Conservation (phyloP, 208 protist species). For the Herpetomonas muscarum region DNA sequence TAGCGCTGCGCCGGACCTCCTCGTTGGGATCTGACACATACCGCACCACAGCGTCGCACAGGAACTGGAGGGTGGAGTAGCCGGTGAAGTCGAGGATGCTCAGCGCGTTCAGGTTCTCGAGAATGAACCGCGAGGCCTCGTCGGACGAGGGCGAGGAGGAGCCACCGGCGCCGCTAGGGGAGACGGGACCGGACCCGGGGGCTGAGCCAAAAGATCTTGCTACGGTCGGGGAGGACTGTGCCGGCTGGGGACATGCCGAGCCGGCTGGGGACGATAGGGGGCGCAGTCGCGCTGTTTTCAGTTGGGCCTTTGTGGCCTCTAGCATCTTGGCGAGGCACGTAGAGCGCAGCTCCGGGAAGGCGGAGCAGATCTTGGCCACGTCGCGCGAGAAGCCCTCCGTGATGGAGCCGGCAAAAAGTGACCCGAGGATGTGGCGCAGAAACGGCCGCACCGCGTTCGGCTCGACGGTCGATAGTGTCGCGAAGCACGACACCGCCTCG, state of each 20-base stretch:
- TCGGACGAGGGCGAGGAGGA: too few species aligned
- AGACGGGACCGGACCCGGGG: background rate
- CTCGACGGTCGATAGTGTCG: slow-evolving; percentile 59
- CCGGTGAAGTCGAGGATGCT: slow-evolving; percentile 78
- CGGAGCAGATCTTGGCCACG: slow-evolving; percentile 79
- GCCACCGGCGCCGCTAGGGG: background rate
- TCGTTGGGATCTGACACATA: slow-evolving; percentile 81
- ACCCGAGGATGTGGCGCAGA: slow-evolving; percentile 65
- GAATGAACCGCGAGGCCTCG: slow-evolving; percentile 27
- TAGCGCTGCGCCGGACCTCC: slow-evolving; percentile 80
- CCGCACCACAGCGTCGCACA: slow-evolving; percentile 73
- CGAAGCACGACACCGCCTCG: slow-evolving; percentile 84
- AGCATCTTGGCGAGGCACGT: slow-evolving; percentile 87
- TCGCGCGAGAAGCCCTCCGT: slow-evolving; percentile 73
- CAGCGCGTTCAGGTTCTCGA: slow-evolving; percentile 66
- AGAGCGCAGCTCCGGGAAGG: slow-evolving; percentile 86
- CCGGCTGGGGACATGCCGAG: too few species aligned
- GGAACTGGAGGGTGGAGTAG: slow-evolving; percentile 84
- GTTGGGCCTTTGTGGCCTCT: slow-evolving; percentile 67
- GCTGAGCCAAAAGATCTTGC: too few species aligned
- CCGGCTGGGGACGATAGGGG: slow-evolving; percentile 2
- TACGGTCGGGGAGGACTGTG: too few species aligned
- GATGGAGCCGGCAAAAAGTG: slow-evolving; percentile 66
- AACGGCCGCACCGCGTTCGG: slow-evolving; percentile 76
- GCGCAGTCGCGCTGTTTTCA: slow-evolving; percentile 23